Evolutionary conservation across 148 eudicot species (phyloP), one percentile per base, ranked within the genome.

Genomic region (Rhododendron griersonianum): DNA sequence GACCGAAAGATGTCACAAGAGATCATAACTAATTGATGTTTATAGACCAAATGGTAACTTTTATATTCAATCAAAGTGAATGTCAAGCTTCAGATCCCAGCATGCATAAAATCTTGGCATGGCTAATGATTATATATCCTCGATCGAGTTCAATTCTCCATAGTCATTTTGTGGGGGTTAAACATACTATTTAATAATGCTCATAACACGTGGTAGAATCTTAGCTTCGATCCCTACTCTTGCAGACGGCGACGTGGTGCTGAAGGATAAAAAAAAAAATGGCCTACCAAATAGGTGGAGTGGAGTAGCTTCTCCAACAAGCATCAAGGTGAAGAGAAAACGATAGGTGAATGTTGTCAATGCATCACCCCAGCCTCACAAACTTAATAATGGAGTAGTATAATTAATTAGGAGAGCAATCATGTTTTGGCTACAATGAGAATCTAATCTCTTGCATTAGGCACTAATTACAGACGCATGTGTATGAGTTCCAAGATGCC

Each of bases 381-480:
- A 47, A 47, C 50, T 47, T 1, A 47, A 47, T 79, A 4, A 33
- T 1, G 1, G 1, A 47, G 21, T 16, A 11, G 9, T 30, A 71
- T 80, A 30, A 80, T 48, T 80, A 80, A 6, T 41, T 41, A 80
- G 65, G n/a, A 19, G 28, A 47, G 19, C 35, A 80, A 35, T 59
- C 37, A 71, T 71, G 18, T 71, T 71, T 30, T 71, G 37, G 39
- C 76, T 71, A 71, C 39, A 30, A 48, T 33, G 14, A 71, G 76
- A 81, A 81, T 81, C 65, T 81, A 51, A 81, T 19, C 23, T 81
- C 65, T 51, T 81, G 67, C 83, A 81, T 81, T 81, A 53, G 67
- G 83, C 83, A 81, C 39, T 81, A 28, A 81, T 81, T 81, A 30
- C 76, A 51, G 18, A 8, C 30, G 83, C 83, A 81, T 81, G 83